Conservation (phyloP, 345 rosid genomes). For the Ricinus communis region DNA sequence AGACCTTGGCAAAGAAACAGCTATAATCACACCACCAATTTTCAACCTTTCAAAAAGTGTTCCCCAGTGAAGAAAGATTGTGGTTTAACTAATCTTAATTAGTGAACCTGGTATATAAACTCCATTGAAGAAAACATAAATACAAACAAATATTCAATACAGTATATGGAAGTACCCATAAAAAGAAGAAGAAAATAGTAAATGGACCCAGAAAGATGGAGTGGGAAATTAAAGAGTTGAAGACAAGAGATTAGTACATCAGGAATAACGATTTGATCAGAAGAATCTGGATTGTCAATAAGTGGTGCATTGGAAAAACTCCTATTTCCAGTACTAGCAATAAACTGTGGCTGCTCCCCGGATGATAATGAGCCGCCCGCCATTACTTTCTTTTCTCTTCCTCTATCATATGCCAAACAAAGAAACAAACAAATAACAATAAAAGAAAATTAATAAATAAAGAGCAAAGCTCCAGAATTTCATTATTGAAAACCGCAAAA, state of each 20-base stretch:
- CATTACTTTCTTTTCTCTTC: slow-evolving; percentile 13
- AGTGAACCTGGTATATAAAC: too few relatives aligned
- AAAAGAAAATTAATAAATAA: not conserved
- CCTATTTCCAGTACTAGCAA: slow-evolving; percentile 56
- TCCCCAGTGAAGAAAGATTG: too few relatives aligned
- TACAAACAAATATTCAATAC: too few relatives aligned
- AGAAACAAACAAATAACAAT: not conserved
- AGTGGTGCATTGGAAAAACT: slow-evolving; percentile 68
- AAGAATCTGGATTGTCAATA: slow-evolving; percentile 46
- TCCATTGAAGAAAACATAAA: too few relatives aligned
- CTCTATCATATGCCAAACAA: not conserved
- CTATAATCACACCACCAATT: too few relatives aligned
- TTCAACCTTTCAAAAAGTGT: too few relatives aligned
- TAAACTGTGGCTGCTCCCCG: slow-evolving; percentile 75
- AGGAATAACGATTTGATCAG: slow-evolving; percentile 69
- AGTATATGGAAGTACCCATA: not conserved
- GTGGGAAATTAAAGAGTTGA: not conserved
- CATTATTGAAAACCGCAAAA: too few relatives aligned
- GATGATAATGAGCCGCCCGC: slow-evolving; percentile 32
- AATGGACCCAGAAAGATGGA: not conserved
- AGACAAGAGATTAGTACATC: slow-evolving; percentile 45
- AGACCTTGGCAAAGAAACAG: too few relatives aligned
- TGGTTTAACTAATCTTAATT: too few relatives aligned
- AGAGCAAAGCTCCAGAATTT: not conserved
- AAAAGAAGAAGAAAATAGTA: not conserved